Evolutionary conservation across 2,329 filamentous ascomycete species (phyloP), one percentile per base, ranked within the genome.

Genomic region (Xylaria sp.): DNA sequence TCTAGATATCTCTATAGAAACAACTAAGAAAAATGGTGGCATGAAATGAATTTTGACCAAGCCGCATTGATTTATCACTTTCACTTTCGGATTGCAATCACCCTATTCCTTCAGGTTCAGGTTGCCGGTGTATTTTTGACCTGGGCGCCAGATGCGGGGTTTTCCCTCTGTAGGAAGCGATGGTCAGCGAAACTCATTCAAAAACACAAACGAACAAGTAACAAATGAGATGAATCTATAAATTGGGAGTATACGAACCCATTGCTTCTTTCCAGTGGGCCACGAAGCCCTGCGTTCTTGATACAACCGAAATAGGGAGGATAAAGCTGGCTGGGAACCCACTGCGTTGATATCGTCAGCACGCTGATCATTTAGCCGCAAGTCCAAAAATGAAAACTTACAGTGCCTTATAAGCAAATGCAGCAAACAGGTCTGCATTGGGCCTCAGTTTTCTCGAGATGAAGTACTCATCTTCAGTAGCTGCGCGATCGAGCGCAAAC

Each of bases 251-350:
- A 41, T 50, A 67, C 66, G 37, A 55, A 72, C 68, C 65, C 73
- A 74, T 74, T 34, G 72, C 72, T 46, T 74, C 72, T 46, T 69
- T 70, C 73, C 73, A 74, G 44, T 74, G 73, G 2, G 73, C 70
- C 70, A 74, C 72, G 32, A 74, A 67, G 0, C 72, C 73, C 54
- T 72, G 72, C 0, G 70, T 72, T 13, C 73, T 66, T 23, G 72
- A 72, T 39, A 73, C 32, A 25, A 72, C 48, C 7, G 70, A 71
- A n/a, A 74, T 74, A 7, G 73, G 70, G 20, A 72, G 57, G n/a
- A 73, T 72, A 32, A 73, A 73, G 18, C 68, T 48, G 1, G 70
- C 13, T 12, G 72, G 70, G 39, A 71, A 73, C 6, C 70, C 72
- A 20, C 71, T 73, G 28, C 44, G 52, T 52, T 15, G 25, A 34